Base-by-base conservation (phyloP, 208 protist genomes). In the Leishmania turanica region DNA sequence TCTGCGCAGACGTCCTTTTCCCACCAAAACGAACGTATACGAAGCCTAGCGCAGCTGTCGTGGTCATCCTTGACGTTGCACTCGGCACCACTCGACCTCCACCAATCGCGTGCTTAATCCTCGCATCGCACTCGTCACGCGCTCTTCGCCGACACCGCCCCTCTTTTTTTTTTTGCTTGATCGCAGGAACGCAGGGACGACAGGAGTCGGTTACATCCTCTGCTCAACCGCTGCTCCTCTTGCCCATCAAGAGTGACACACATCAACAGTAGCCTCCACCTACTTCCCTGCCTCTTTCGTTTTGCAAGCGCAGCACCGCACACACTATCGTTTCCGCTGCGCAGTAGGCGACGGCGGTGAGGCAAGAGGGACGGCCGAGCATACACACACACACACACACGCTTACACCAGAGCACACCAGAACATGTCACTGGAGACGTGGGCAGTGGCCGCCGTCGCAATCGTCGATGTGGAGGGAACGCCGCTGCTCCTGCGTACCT, bases 401-500 rank as follows among this genome's bases (percentile, higher is more conserved):
- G n/a, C n/a, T n/a, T n/a, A 47, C 31, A 13, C 34, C 31, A 68
- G 15, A 71, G 40, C 34, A 75, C 13, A 72, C 7, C 40, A 56
- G 19, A 17, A 27, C 51, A 75, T 84, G 84, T 66, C 68, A 24
- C 73, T 90, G 31, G 91, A 93, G 56, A 88, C 68, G 19, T 97
- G 94, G 92, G 91, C 92, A 15, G 89, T 97, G 34, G 90, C 92
- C 21, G 94, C 91, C 21, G 53, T 97, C 11, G 92, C 91, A 11
- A 80, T 97, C 40, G 87, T 96, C 58, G 90, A 92, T 54, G 69
- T 78, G 34, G 84, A 87, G 58, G 88, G 86, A 37, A 88, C 76
- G 19, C 93, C 92, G 47, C 87, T 96, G 15, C 84, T 97, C 19
- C 85, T 95, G 51, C 90, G 90, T 70, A 91, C 89, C 49, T 96